Percentiles rank a stretch among this genome's conserved stretches.
These are phyloP conservation scores for Leishmania guyanensis DNA, from an alignment of 208 protist species.

Conservation along the genomic window DNA sequence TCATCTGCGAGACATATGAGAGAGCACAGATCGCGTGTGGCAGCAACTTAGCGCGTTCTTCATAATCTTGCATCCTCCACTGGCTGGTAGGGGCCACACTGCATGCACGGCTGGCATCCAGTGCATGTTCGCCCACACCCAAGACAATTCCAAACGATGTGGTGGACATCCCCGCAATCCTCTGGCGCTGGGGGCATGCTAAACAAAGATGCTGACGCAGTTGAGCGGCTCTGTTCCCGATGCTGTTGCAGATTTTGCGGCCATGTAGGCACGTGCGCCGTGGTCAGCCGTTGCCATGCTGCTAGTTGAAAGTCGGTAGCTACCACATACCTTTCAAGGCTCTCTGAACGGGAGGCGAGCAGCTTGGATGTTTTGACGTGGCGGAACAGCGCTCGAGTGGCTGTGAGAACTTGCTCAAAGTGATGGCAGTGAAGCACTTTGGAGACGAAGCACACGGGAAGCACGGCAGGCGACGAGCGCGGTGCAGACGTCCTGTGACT, in stretches of 20 bases:
- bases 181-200: slow-evolving; percentile 44
- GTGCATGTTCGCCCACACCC: slow-evolving; percentile 50
- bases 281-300: slow-evolving; percentile 4
- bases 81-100: slow-evolving; percentile 27
- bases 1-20: background rate
- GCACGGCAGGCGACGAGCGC: background rate
- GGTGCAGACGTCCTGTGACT: background rate
- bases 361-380: slow-evolving; percentile 47
- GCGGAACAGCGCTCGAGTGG: slow-evolving; percentile 38
- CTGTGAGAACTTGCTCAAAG: slow-evolving; percentile 37
- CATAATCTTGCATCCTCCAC: background rate
- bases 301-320: slow-evolving; percentile 32
- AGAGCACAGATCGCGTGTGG: background rate
- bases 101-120: slow-evolving; percentile 42
- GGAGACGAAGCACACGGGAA: slow-evolving; percentile 61
- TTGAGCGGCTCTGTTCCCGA: background rate
- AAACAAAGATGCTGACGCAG: slow-evolving; percentile 24
- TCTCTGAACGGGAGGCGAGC: slow-evolving; percentile 38
- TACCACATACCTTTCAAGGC: slow-evolving; percentile 65
- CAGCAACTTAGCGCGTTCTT: background rate
- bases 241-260: background rate
- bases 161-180: slow-evolving; percentile 29
- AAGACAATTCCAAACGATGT: slow-evolving; percentile 66
- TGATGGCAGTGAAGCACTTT: slow-evolving; percentile 67
- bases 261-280: background rate